These are phyloP conservation scores for Hypoxylon rubiginosum DNA, from an alignment of 2,329 filamentous ascomycete species.

Conservation along the genomic window DNA sequence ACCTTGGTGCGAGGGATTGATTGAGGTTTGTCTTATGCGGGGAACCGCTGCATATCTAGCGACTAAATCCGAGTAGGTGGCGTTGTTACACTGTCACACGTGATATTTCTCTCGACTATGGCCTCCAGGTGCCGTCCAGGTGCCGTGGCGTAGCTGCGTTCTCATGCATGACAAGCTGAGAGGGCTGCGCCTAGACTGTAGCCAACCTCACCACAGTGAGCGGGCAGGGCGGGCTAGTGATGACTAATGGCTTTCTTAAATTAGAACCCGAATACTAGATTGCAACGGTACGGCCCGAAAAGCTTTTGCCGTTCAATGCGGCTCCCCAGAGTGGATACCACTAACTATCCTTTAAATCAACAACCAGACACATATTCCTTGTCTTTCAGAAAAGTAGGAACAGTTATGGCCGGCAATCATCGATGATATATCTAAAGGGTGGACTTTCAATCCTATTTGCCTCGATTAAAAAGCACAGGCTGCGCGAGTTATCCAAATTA, in stretches of 20 bases:
- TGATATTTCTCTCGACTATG: background rate
- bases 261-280: background rate
- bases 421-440: too few species aligned
- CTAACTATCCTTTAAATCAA: background rate
- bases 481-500: too few species aligned
- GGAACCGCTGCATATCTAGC: background rate
- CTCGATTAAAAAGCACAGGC: too few species aligned
- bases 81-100: background rate
- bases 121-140: too few species aligned
- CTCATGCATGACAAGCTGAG: background rate
- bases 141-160: background rate
- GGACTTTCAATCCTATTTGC: too few species aligned
- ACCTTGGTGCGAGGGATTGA: background rate
- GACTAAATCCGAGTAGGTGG: background rate
- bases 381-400: background rate
- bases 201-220: too few species aligned
- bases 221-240: too few species aligned
- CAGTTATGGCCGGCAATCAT: too few species aligned
- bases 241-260: background rate
- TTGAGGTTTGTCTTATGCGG: background rate
- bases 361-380: background rate
- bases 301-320: background rate
- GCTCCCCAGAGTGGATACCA: slow-evolving; percentile 2
- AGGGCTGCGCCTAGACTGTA: background rate
- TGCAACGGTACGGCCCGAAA: background rate